These are phyloP conservation scores for Tulasnella sp. DNA, from an alignment of 768 basidiomycete species.

Conservation along the genomic window DNA sequence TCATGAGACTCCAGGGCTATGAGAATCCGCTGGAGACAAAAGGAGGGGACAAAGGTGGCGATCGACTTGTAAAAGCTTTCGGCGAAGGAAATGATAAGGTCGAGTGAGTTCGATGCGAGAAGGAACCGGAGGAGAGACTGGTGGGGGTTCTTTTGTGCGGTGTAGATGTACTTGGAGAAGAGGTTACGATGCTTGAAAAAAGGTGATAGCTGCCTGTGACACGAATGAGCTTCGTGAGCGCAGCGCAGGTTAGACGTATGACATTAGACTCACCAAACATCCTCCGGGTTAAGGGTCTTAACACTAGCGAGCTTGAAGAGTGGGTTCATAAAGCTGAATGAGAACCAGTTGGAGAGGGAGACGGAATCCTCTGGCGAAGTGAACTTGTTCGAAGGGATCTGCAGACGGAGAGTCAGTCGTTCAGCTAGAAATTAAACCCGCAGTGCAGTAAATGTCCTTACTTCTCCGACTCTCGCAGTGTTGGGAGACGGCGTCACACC, in stretches of 20 bases:
- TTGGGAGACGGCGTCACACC: neutral
- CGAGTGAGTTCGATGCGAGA: conserved; percentile 61
- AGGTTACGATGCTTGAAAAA: conserved; percentile 65
- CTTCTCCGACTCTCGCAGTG: neutral
- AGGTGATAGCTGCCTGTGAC: conserved; percentile 47
- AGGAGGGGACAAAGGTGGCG: conserved; percentile 60
- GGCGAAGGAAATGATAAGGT: conserved; percentile 56
- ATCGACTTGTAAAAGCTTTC: conserved; percentile 60
- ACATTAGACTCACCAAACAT: conserved; percentile 50
- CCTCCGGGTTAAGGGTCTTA: conserved; percentile 44
- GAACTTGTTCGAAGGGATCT: conserved; percentile 32
- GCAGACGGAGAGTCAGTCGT: neutral
- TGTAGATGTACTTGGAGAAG: conserved; percentile 53
- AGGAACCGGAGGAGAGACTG: conserved; percentile 52
- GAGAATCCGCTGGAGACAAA: conserved; percentile 59
- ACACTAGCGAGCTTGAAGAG: conserved; percentile 49
- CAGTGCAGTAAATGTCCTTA: neutral
- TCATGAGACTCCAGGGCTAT: conserved; percentile 44
- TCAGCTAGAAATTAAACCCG: neutral
- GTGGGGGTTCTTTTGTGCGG: neutral
- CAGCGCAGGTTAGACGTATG: neutral
- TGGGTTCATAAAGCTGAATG: conserved; percentile 62
- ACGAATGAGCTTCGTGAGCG: neutral
- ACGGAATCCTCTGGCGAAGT: conserved; percentile 63
- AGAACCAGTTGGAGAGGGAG: conserved; percentile 61